Base-by-base conservation (phyloP, 108 stramenopile genomes). In the Fragilariopsis cylindrus region DNA sequence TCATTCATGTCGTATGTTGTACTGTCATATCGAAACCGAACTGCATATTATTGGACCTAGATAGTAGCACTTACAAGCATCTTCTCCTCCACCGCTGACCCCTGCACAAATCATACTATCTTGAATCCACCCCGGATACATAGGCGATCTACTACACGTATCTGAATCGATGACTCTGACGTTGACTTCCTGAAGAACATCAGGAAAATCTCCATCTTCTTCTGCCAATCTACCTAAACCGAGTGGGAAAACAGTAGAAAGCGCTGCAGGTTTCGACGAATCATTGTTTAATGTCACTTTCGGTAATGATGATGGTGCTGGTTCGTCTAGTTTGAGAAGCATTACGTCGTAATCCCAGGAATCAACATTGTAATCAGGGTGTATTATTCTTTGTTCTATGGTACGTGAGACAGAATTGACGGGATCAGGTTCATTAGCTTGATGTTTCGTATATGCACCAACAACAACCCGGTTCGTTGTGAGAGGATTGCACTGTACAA, bases 31-130 rank as follows among this genome's bases (percentile, higher is more conserved):
- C 30, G 30, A 30, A 30, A 30, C 30, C 30, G 30, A 30, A 30
- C 30, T 30, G 2, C 30, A 30, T 30, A 30, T 30, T 30, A 30
- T 30, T 30, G 30, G 2, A 30, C 30, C 30, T 30, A 30, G 1
- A 30, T 63, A n/a, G 43, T 6, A 41, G 19, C 6, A 68, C 67
- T 48, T 44, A 63, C 81, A 82, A 3, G 76, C 58, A 60, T 82
- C 81, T 55, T 77, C 64, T 56, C 84, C 88, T 5, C 85, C 79
- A 50, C 75, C 71, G 9, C 62, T 65, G 7, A 74, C 55, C 3
- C 88, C 88, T n/a, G 81, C 80, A 45, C 82, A 80, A 21, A 88
- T 60, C 66, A 73, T 80, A 13, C 81, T 81, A 12, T 82, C 82
- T 16, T 64, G 69, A 42, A 78, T 67, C 50, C 55, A 78, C 9